Percentiles rank a stretch among this genome's conserved stretches.
phyloP scores from a whole-genome alignment of 2,329 filamentous ascomycete species.

The Diplodia corticola region DNA sequence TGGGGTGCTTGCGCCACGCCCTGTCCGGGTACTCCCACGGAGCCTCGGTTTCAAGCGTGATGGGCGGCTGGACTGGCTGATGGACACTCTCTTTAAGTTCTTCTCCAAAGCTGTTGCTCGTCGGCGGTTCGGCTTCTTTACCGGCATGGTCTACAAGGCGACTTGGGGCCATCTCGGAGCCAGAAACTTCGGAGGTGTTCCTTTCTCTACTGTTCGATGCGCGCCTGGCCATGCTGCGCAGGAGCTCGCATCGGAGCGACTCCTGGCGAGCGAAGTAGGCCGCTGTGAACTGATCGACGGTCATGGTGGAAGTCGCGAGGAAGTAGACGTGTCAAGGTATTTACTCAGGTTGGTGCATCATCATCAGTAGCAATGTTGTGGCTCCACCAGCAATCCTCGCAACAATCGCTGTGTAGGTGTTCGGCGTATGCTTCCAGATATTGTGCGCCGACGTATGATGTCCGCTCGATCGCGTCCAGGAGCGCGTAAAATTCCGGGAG shows the following conservation, averaged over 20 bases:
- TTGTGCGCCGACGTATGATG: slow-evolving; percentile 26
- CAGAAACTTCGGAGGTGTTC: too few species aligned
- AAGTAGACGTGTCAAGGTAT: background rate
- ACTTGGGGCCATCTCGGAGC: background rate
- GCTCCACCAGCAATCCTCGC: slow-evolving; percentile 31
- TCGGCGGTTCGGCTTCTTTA: background rate
- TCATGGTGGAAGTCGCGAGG: background rate
- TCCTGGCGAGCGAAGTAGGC: background rate
- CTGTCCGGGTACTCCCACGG: background rate
- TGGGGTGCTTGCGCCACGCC: background rate
- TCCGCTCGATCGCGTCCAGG: slow-evolving; percentile 30
- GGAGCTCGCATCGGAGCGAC: background rate
- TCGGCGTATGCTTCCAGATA: slow-evolving; percentile 34
- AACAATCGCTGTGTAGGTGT: slow-evolving; percentile 29
- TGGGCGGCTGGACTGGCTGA: background rate
- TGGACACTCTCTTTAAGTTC: background rate
- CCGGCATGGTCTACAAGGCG: background rate
- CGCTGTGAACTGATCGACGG: background rate
- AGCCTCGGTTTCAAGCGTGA: background rate
- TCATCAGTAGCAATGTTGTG: slow-evolving; percentile 24
- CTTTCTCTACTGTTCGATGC: background rate
- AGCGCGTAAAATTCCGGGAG: slow-evolving; percentile 31
- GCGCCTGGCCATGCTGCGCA: background rate
- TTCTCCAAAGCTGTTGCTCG: background rate
- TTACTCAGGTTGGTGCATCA: background rate